Conservation (phyloP, 192 early-diverging fungal species). For the Endogone sp. region DNA sequence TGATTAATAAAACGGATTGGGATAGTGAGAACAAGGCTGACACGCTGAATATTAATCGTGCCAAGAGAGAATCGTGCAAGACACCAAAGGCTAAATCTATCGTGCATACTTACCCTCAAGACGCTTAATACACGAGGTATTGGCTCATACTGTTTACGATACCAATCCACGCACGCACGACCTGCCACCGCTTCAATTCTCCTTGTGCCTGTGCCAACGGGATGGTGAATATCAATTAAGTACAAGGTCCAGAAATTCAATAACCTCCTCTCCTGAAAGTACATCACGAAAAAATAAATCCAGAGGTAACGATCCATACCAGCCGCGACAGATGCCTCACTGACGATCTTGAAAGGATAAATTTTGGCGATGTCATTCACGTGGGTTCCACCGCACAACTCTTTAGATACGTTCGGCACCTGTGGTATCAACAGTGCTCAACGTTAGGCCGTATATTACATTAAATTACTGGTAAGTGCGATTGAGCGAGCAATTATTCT, state of each 20-base stretch:
- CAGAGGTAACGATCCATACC: no score
- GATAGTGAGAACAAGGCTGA: neutral
- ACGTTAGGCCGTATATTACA: neutral
- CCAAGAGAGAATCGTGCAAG: no score
- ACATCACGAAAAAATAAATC: no score
- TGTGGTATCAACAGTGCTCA: no score
- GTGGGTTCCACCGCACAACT: constrained; percentile 58
- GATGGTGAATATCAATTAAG: no score
- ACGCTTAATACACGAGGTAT: constrained; percentile 33
- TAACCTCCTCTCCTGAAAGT: no score
- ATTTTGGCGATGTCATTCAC: constrained; percentile 39
- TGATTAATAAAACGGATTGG: neutral
- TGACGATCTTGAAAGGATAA: constrained; percentile 54
- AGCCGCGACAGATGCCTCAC: constrained; percentile 51
- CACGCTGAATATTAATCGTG: no score
- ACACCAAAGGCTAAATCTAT: neutral
- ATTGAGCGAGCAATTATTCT: neutral
- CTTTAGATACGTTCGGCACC: constrained; percentile 43
- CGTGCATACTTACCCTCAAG: constrained; percentile 23
- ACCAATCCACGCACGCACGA: constrained; percentile 29
- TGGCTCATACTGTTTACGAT: constrained; percentile 39
- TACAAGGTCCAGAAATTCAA: no score
- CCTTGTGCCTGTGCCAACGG: constrained; percentile 38
- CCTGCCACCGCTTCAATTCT: constrained; percentile 60
- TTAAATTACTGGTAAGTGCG: neutral